Evolutionary conservation across 2,329 filamentous ascomycete species (phyloP), one percentile per base, ranked within the genome.

Genomic region (Cryphonectria nitschkei): DNA sequence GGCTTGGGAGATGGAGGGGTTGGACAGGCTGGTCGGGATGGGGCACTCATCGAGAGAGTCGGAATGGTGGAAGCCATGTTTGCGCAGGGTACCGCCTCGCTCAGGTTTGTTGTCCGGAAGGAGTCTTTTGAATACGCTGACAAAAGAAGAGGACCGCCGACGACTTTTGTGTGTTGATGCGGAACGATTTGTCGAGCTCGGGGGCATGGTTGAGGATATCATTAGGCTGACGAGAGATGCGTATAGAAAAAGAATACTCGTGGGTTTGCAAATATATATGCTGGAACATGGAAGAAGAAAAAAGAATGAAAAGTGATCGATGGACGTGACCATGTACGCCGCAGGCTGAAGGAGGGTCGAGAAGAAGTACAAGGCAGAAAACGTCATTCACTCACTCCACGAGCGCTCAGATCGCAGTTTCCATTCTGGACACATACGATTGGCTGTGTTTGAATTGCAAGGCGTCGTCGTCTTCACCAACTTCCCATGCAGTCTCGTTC

Each of bases 91-190:
- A 13, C 86, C 83, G 29, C 87, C 85, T 41, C 82, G 82, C 73
- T 88, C 87, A 0, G 84, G 80, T 8, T 82, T 83, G 70, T 83
- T 81, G 72, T 82, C 85, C 0, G 86, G 86, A 13, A 86, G 77
- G 2, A 88, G 79, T 67, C 77, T 84, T 69, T 77, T 82, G 66
- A 87, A 76, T 75, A 85, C 84, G 65, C 77, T 78, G 22, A 79
- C 74, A 26, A 84, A 72, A 6, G 83, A 83, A 7, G 71, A 69
- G 32, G 76, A 67, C 19, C 67, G 58, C 32, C 56, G 74, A 74
- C 67, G 73, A 22, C 41, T 22, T 65, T 66, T 58, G 34, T 37
- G 7, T 22, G 29, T 32, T 6, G 46, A 64, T 19, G 11, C 14
- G 19, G 29, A n/a, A 22, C 9, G 19, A 16, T 39, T 63, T 1